These are phyloP conservation scores for Fusarium pseudocircinatum DNA, from an alignment of 2,329 filamentous ascomycete species.

Conservation along the genomic window DNA sequence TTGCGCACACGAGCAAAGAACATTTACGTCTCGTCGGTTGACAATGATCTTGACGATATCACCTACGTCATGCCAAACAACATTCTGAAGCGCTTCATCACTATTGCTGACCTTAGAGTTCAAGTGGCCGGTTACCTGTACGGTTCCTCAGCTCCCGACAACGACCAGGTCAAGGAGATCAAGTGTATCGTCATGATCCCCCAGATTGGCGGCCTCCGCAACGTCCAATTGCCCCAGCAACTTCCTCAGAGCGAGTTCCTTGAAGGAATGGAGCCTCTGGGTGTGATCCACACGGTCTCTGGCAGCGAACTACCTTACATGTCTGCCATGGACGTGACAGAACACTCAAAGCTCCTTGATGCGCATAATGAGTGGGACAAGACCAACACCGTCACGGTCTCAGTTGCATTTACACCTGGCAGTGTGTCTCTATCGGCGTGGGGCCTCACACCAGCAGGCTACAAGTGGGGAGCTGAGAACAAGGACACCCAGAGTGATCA, in stretches of 20 bases:
- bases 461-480: slow-evolving; percentile 98
- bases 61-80: slow-evolving; percentile 99
- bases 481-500: slow-evolving; percentile 92
- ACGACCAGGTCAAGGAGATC: slow-evolving; percentile 96
- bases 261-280: slow-evolving; percentile 85
- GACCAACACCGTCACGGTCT: slow-evolving; percentile 92
- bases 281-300: slow-evolving; percentile 93
- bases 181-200: slow-evolving; percentile 97
- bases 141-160: slow-evolving; percentile 90
- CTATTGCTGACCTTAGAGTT: slow-evolving; percentile 93
- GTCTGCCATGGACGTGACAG: slow-evolving; percentile 93
- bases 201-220: slow-evolving; percentile 92
- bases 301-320: slow-evolving; percentile 97
- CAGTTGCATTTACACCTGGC: slow-evolving; percentile 94
- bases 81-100: slow-evolving; percentile 97
- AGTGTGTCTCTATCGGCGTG: slow-evolving; percentile 95
- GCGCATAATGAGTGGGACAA: slow-evolving; percentile 73
- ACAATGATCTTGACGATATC: slow-evolving; percentile 88
- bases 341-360: slow-evolving; percentile 90
- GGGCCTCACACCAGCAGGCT: slow-evolving; percentile 89
- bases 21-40: slow-evolving; percentile 97
- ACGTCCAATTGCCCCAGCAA: slow-evolving; percentile 89
- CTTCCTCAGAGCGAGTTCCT: slow-evolving; percentile 94
- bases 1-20: slow-evolving; percentile 94
- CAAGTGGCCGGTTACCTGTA: slow-evolving; percentile 98